These are phyloP conservation scores for Ophiostoma piceae DNA, from an alignment of 2,329 filamentous ascomycete genomes.

Conservation along the genomic window DNA sequence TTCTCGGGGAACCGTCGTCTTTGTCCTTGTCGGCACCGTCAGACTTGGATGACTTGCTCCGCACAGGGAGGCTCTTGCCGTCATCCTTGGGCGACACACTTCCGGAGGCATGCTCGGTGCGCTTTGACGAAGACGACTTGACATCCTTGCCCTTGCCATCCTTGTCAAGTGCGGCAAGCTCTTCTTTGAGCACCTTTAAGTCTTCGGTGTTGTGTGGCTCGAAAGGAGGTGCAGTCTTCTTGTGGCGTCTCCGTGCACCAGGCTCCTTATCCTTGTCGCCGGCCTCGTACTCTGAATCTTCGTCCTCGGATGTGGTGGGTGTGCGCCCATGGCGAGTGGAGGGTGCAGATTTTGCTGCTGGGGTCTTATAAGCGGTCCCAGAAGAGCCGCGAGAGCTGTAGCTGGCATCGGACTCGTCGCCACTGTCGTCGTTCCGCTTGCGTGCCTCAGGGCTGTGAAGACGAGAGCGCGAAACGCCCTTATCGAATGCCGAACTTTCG, in stretches of 20 bases:
- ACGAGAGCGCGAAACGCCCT: background rate
- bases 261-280: constrained; percentile 6
- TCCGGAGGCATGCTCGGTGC: background rate
- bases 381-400: background rate
- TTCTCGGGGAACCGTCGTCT: constrained; percentile 25
- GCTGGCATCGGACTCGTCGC: constrained; percentile 9
- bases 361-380: background rate
- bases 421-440: background rate
- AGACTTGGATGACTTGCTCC: background rate
- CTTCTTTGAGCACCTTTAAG: constrained; percentile 35
- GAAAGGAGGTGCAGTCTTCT: constrained; percentile 41
- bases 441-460: constrained; percentile 10
- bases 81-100: constrained; percentile 13
- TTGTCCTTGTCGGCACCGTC: constrained; percentile 12
- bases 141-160: constrained; percentile 11
- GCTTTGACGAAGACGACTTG: background rate
- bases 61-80: background rate
- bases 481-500: background rate
- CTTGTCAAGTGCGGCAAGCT: constrained; percentile 24
- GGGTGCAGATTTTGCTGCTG: background rate
- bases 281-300: constrained; percentile 13
- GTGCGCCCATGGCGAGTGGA: constrained; percentile 17
- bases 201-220: constrained; percentile 50
- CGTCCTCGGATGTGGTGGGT: constrained; percentile 22
- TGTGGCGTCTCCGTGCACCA: constrained; percentile 34